Evolutionary conservation across 176 grass and related monocot species (phyloP), one percentile per base, ranked within the genome.

Genomic region (Aegilops speltoides): DNA sequence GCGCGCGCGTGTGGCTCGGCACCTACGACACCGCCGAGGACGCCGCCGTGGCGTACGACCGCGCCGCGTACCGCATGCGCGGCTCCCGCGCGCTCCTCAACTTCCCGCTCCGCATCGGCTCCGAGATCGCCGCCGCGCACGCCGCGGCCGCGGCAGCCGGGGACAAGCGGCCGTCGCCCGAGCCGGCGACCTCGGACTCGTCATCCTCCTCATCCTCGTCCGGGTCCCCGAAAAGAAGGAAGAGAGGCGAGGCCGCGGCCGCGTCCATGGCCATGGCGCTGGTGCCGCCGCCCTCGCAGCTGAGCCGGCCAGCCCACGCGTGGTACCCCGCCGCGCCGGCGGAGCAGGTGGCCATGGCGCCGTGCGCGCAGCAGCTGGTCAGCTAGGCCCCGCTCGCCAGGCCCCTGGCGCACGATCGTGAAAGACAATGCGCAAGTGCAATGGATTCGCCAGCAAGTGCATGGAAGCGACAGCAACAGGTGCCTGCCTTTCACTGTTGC

Each of bases 81-180:
- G 97, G 97, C 64, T 91, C 97, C n/a, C 92, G 97, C 78, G 97
- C 97, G 57, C 90, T 99, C 86, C 94, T 99, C 85, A 99, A 99
- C 82, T 99, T 97, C 89, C 97, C 97, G 15, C 87, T 94, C 73
- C 91, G 90, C 85, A 91, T 97, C 75, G 92, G 93, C 57, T 90
- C 90, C 11, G 91, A 88, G 74, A 87, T 85, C 40, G 82, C 87
- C 3, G 79, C 68, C 1, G 83, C 84, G 13, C 8, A 87, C 1
- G 73, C 85, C 15, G 73, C 73, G 1, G 71, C 70, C 0, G 78
- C 77, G 1, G 57, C 23, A 8, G 71, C 40, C n/a, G 81, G 76
- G 28, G 76, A 82, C 38, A 98, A 98, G 88, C 79, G 93, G 26
- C 59, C 89, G 20, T 76, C 72, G 22, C 80, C 93, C 1, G 91